phyloP scores from a whole-genome alignment of 2,329 filamentous ascomycete species.

The Scopulariopsis brevicaulis region DNA sequence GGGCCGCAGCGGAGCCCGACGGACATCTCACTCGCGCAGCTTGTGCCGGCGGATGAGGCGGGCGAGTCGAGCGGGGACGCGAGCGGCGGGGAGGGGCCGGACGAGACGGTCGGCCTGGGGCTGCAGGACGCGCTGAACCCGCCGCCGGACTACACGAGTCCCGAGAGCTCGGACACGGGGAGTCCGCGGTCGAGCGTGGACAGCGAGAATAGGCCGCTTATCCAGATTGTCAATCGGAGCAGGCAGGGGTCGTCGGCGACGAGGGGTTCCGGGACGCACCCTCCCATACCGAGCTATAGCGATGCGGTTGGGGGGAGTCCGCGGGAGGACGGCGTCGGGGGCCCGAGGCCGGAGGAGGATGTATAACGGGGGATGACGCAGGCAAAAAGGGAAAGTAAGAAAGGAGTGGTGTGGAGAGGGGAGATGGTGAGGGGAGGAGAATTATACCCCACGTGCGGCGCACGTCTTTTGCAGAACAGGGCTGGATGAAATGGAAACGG shows the following conservation, averaged over 20 bases:
- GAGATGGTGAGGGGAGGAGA: not conserved
- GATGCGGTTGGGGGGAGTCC: conserved; percentile 46
- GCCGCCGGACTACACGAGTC: conserved; percentile 62
- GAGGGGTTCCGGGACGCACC: conserved; percentile 16
- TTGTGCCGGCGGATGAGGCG: conserved; percentile 52
- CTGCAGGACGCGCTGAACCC: conserved; percentile 48
- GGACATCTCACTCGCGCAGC: conserved; percentile 85
- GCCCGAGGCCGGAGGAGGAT: not conserved
- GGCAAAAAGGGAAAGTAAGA: not conserved
- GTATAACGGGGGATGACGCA: not conserved
- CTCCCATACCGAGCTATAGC: conserved; percentile 75
- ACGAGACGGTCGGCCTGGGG: conserved; percentile 29
- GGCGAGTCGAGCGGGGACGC: conserved; percentile 53
- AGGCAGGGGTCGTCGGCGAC: conserved; percentile 37
- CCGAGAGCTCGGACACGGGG: conserved; percentile 45
- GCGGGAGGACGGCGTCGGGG: not conserved
- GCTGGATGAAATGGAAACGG: not conserved
- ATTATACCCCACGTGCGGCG: not conserved
- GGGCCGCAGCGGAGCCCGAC: conserved; percentile 86
- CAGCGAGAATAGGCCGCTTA: conserved; percentile 41
- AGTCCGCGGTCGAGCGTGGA: conserved; percentile 47
- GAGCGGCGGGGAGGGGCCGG: conserved; percentile 14
- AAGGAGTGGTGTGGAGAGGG: too few relatives aligned
- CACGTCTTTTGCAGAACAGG: not conserved
- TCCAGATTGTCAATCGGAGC: conserved; percentile 36